phyloP scores from a whole-genome alignment of 352 stramenopile species.

The Phytophthora brassicae region DNA sequence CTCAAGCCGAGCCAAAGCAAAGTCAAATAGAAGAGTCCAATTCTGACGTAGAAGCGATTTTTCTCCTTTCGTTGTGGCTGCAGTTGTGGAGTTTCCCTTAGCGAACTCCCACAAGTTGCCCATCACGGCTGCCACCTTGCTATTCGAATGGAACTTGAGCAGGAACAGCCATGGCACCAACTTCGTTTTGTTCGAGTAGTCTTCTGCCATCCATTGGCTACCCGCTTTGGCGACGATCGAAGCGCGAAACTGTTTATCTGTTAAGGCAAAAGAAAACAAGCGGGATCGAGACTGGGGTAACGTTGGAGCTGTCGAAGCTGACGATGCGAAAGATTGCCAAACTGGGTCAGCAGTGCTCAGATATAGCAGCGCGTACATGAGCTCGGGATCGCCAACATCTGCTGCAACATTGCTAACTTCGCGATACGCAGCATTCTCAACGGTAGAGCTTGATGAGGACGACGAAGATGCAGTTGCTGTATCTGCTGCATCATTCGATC shows the following conservation, averaged over 20 bases:
- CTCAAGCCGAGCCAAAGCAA: slow-evolving; percentile 60
- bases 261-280: slow-evolving; percentile 49
- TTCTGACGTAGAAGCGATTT: slow-evolving; percentile 57
- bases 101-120: slow-evolving; percentile 67
- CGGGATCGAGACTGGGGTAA: neutral
- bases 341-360: slow-evolving; percentile 76
- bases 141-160: slow-evolving; percentile 76
- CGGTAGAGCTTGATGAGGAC: slow-evolving; percentile 20
- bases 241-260: slow-evolving; percentile 47
- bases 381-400: slow-evolving; percentile 72
- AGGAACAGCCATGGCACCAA: slow-evolving; percentile 77
- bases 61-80: slow-evolving; percentile 34
- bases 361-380: slow-evolving; percentile 85
- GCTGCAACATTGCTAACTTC: slow-evolving; percentile 85
- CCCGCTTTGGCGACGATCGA: slow-evolving; percentile 57
- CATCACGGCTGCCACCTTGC: slow-evolving; percentile 68
- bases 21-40: slow-evolving; percentile 55
- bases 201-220: slow-evolving; percentile 55
- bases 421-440: slow-evolving; percentile 82
- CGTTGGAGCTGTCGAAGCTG: neutral
- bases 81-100: slow-evolving; percentile 34
- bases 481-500: neutral
- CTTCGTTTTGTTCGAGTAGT: slow-evolving; percentile 52
- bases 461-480: slow-evolving; percentile 14
- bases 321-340: slow-evolving; percentile 44